Conservation (phyloP, 106 monocot species). For the Dendrobium officinale region DNA sequence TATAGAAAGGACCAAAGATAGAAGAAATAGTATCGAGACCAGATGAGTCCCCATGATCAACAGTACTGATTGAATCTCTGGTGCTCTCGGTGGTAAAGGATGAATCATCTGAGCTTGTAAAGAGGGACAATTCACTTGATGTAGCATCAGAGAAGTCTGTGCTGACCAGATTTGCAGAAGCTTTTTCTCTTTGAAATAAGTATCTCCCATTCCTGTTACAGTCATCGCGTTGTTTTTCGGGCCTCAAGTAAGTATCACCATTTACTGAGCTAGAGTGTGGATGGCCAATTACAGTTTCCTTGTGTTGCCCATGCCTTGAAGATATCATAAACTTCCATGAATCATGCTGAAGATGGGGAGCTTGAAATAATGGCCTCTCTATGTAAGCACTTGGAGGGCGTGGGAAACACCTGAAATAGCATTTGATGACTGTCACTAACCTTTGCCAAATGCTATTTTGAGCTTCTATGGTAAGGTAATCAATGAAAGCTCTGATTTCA, state of each 20-base stretch:
- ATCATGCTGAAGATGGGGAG: constrained; percentile 11
- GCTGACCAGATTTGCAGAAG: constrained; percentile 13
- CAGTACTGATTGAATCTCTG: constrained; percentile 81
- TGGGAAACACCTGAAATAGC: constrained; percentile 59
- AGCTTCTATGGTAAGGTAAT: too few relatives aligned
- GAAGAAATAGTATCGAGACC: constrained; percentile 64
- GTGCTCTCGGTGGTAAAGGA: constrained; percentile 96
- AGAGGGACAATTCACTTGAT: constrained; percentile 87
- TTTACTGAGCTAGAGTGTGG: not conserved
- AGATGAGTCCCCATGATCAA: constrained; percentile 47
- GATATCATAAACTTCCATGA: constrained; percentile 21
- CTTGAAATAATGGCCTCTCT: constrained; percentile 14
- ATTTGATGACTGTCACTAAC: not conserved
- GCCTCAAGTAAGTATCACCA: constrained; percentile 12
- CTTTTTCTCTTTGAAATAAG: constrained; percentile 1
- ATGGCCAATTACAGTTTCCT: not conserved
- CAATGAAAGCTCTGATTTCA: too few relatives aligned
- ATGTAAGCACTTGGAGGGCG: constrained; percentile 59
- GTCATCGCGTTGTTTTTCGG: not conserved
- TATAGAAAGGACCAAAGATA: constrained; percentile 53
- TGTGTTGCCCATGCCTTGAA: constrained; percentile 12
- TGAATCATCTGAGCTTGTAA: constrained; percentile 94
- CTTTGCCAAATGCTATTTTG: not conserved
- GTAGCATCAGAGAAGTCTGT: constrained; percentile 76
- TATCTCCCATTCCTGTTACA: not conserved